phyloP scores from a whole-genome alignment of 371 early-diverging fungal genomes.

The Syncephalastrum racemosum region DNA sequence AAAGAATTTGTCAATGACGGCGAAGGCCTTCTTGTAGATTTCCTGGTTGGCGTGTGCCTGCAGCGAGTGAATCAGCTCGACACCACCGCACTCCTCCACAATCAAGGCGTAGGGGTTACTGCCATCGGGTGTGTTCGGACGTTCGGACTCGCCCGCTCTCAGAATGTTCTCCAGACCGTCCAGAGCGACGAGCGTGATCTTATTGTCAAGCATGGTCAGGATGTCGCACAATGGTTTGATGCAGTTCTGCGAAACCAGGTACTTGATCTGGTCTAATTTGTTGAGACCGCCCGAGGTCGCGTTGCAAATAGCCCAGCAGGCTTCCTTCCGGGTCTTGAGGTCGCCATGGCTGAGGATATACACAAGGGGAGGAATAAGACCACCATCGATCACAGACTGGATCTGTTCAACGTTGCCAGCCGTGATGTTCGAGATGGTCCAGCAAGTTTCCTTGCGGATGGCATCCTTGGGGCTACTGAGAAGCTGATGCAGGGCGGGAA shows the following conservation, averaged over 20 bases:
- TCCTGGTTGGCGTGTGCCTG: conserved; percentile 91
- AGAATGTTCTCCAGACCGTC: conserved; percentile 92
- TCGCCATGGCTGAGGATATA: conserved; percentile 75
- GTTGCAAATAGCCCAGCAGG: conserved; percentile 96
- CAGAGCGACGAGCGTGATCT: conserved; percentile 82
- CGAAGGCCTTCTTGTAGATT: conserved; percentile 93
- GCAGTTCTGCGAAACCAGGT: conserved; percentile 76
- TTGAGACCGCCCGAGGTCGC: conserved; percentile 83
- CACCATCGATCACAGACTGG: conserved; percentile 91
- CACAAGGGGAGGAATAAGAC: conserved; percentile 89
- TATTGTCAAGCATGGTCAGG: conserved; percentile 72
- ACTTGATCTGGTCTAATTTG: conserved; percentile 74
- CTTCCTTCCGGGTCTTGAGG: conserved; percentile 51
- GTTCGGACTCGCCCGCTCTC: conserved; percentile 44
- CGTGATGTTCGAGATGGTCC: conserved; percentile 99
- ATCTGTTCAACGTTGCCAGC: conserved; percentile 96
- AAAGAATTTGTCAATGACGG: conserved; percentile 94
- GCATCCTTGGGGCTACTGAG: conserved; percentile 88
- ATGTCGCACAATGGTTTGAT: conserved; percentile 89
- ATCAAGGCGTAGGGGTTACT: conserved; percentile 81
- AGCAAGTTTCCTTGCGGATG: conserved; percentile 99
- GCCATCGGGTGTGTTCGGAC: conserved; percentile 49
- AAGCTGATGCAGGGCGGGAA: conserved; percentile 76
- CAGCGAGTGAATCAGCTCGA: conserved; percentile 88
- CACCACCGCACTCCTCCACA: conserved; percentile 91